These are phyloP conservation scores for Hypericum androsaemum DNA, from an alignment of 345 rosid species.

Conservation along the genomic window DNA sequence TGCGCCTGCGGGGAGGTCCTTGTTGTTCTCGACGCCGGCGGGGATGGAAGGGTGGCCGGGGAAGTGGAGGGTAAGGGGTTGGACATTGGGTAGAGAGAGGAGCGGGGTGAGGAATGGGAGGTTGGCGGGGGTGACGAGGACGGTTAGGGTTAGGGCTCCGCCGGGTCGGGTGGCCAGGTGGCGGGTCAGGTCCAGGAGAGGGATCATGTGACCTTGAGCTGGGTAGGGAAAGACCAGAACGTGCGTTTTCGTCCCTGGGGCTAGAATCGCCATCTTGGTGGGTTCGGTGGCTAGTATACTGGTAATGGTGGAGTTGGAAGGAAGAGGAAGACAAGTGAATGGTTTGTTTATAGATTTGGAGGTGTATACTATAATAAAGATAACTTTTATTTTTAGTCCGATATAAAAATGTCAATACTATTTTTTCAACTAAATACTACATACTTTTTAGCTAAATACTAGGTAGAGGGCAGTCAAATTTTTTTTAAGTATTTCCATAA, in stretches of 20 bases:
- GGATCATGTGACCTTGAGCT: conserved; percentile 16
- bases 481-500: too few species aligned
- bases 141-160: conserved; percentile 3
- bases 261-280: not conserved
- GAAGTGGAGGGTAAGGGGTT: conserved; percentile 1
- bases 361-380: too few species aligned
- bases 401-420: too few species aligned
- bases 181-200: conserved; percentile 10
- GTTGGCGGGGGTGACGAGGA: conserved; percentile 13
- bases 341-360: too few species aligned
- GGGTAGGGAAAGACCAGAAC: conserved; percentile 16
- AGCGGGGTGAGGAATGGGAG: conserved; percentile 11
- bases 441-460: too few species aligned
- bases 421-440: too few species aligned
- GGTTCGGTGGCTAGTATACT: too few species aligned
- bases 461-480: too few species aligned
- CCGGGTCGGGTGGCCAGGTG: conserved; percentile 10
- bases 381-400: too few species aligned
- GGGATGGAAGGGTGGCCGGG: conserved; percentile 4
- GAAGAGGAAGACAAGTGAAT: too few species aligned
- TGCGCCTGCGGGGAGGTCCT: conserved; percentile 3
- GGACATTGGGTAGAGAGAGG: conserved; percentile 2
- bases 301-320: too few species aligned
- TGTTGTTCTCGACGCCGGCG: conserved; percentile 10
- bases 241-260: not conserved